Base-by-base conservation (phyloP, 2,329 filamentous ascomycete species). In the Metarhizium anisopliae region DNA sequence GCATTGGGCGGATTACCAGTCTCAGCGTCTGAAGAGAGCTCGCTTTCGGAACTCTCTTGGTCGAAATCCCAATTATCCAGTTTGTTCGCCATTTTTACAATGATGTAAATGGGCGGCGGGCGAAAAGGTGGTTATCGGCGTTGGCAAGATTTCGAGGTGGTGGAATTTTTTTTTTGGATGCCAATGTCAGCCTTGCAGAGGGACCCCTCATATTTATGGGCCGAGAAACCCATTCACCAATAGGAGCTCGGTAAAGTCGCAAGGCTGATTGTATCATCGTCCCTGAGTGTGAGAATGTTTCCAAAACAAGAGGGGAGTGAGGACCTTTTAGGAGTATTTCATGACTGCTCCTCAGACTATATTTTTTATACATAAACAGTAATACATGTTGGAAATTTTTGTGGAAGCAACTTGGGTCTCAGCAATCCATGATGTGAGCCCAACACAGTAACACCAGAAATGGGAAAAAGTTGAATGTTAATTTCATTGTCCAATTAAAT, bases 91-190 rank as follows among this genome's bases (percentile, higher is more conserved):
- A 72, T 72, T 57, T 54, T 58, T 56, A n/a, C 47, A 58, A 52
- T 55, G 47, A 29, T 16, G 38, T 40, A 53, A 38, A 47, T 51
- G 25, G 42, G 32, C 25, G 20, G 40, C 38, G 47, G 36, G 30
- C n/a, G 35, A 16, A n/a, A 13, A 35, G 38, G 50, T 56, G 49
- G 47, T 54, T 50, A 40, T 38, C 52, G 47, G 29, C 51, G 52
- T 13, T 61, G 50, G 55, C 52, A 61, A 61, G 62, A 62, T 64
- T 58, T 62, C 10, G 45, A 38, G 20, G 50, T 51, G 52, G 56
- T 52, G 62, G 61, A 63, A 61, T 68, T 68, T 70, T 70, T 69
- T 67, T 65, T 68, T 68, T 70, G n/a, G 61, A 60, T 55, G 53
- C 47, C 58, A 61, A 60, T 56, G 35, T 60, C 63, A 70, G 67